Percentiles rank a stretch among this genome's conserved stretches.
phyloP scores from a whole-genome alignment of 1,284 basidiomycete genomes.

The Peniophora sp. region DNA sequence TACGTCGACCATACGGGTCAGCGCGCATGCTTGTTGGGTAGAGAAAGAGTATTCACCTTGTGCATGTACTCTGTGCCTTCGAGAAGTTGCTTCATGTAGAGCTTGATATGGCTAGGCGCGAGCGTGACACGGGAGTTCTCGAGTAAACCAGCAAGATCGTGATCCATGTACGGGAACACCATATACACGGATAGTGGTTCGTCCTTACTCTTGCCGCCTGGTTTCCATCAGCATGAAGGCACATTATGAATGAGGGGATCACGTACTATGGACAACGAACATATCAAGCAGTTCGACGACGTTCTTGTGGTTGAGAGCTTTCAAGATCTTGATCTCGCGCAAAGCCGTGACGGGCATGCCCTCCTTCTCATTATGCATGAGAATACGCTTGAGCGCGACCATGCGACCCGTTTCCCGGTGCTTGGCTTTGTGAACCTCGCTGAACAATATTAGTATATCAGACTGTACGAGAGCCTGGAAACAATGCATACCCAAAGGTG shows the following conservation, averaged over 20 bases:
- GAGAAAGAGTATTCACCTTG: slow-evolving; percentile 36
- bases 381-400: slow-evolving; percentile 90
- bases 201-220: slow-evolving; percentile 51
- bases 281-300: slow-evolving; percentile 90
- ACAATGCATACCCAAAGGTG: slow-evolving; percentile 80
- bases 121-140: slow-evolving; percentile 85
- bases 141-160: slow-evolving; percentile 91
- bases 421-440: slow-evolving; percentile 84
- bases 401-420: slow-evolving; percentile 51
- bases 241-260: background rate
- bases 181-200: slow-evolving; percentile 83
- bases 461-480: slow-evolving; percentile 1
- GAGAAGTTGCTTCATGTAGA: slow-evolving; percentile 93
- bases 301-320: slow-evolving; percentile 79
- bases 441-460: slow-evolving; percentile 20
- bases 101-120: slow-evolving; percentile 81
- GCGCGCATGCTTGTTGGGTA: slow-evolving; percentile 8
- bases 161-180: slow-evolving; percentile 99
- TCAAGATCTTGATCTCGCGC: slow-evolving; percentile 97
- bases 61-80: slow-evolving; percentile 97
- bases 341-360: slow-evolving; percentile 96
- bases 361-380: slow-evolving; percentile 95
- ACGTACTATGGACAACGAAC: slow-evolving; percentile 72
- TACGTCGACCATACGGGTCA: slow-evolving; percentile 22
- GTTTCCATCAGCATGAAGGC: slow-evolving; percentile 1